phyloP scores from a whole-genome alignment of 2,329 filamentous ascomycete genomes.

The Venturia aucupariae region DNA sequence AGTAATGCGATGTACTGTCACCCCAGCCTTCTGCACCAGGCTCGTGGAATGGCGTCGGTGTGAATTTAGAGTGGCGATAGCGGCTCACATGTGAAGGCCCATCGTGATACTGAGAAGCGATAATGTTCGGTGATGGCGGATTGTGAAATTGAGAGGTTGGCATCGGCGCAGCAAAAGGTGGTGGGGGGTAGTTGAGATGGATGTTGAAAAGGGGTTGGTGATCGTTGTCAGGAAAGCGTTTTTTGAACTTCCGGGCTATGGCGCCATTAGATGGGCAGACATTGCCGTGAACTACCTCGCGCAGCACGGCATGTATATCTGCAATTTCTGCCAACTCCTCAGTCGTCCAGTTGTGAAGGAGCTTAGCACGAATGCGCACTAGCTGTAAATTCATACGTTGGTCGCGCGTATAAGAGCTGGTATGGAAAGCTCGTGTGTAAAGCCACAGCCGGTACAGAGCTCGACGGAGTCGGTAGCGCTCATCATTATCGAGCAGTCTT shows the following conservation, averaged over 20 bases:
- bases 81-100: constrained; percentile 22
- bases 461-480: constrained; percentile 44
- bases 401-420: constrained; percentile 40
- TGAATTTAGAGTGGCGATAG: constrained; percentile 38
- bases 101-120: constrained; percentile 20
- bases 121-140: constrained; percentile 18
- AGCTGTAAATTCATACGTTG: constrained; percentile 38
- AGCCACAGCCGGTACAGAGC: constrained; percentile 54
- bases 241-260: constrained; percentile 49
- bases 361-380: constrained; percentile 42
- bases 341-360: constrained; percentile 51
- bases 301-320: constrained; percentile 47
- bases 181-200: constrained; percentile 40
- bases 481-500: constrained; percentile 40
- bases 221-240: constrained; percentile 43
- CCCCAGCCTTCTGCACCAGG: constrained; percentile 54
- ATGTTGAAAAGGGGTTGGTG: constrained; percentile 43
- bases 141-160: constrained; percentile 12
- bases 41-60: constrained; percentile 40
- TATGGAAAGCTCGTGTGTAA: constrained; percentile 51
- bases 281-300: constrained; percentile 47
- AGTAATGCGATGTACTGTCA: constrained; percentile 54
- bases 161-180: constrained; percentile 15
- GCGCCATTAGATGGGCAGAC: constrained; percentile 54
- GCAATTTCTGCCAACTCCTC: constrained; percentile 49